Evolutionary conservation across 2,329 filamentous ascomycete species (phyloP), one percentile per base, ranked within the genome.

Genomic region (Cercospora janseana): DNA sequence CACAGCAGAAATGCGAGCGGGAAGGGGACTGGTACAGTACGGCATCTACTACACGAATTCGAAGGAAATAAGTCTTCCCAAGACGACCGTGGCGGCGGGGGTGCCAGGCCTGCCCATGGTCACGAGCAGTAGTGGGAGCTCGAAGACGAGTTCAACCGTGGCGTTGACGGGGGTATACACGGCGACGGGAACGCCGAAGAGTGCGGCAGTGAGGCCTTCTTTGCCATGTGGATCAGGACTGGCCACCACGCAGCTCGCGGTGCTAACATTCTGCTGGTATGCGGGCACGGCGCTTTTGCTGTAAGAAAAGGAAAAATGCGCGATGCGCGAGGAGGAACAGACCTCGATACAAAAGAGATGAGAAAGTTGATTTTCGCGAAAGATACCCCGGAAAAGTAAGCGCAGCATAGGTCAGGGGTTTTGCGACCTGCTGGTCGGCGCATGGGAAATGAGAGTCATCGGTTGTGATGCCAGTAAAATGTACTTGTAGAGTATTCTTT

Each of bases 1-100:
- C 59, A 70, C 72, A 3, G 62, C 72, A 20, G 75, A 71, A 52
- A 73, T 82, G 38, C 60, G 70, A 6, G 67, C 68, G 1, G 73
- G 75, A 3, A 61, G 78, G 24, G 85, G 82, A 0, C 71, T 77
- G 2, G 74, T 85, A 34, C 75, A 82, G 57, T 81, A 83, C 55
- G 83, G 81, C 6, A 72, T 85, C 15, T 72, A 81, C 60, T 77
- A 77, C 55, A 66, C 69, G 46, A 63, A 70, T 13, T 60, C 63
- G 13, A 60, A 60, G 9, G 67, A 72, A 32, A 70, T 72, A 59
- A 63, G 57, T 12, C 47, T 67, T 9, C 72, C 72, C 1, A 61
- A 51, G 24, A 63, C 55, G 13, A 63, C 56, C 18, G 62, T 69
- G 6, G 51, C 54, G 9, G 67, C 61, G 3, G 67, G 68, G 6